Base-by-base conservation (phyloP, 352 stramenopile species). In the Pythium graminicola region DNA sequence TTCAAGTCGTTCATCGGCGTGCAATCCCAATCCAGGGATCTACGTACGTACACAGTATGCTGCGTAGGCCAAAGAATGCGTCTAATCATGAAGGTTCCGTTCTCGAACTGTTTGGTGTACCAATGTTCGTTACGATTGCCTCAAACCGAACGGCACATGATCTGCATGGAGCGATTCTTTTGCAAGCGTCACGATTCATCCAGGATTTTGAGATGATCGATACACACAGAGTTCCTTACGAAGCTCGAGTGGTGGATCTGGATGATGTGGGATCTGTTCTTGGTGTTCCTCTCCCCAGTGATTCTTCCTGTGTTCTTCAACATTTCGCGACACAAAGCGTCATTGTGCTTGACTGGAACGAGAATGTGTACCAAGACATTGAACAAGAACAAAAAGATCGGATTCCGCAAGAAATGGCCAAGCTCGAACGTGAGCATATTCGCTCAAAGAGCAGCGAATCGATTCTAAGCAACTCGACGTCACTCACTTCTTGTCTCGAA, bases 291-390 rank as follows among this genome's bases (percentile, higher is more conserved):
- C 42, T 90, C n/a, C 74, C 77, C 0, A 60, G 66, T 13, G 72
- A 89, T 45, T 60, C 54, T 9, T 80, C 67, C 23, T 57, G 62
- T 2, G 62, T 93, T n/a, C 50, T 93, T 16, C 71, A 83, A 48
- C 70, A 89, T 46, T 88, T 91, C 38, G 77, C 73, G 1, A 73
- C 77, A 19, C 76, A 78, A 16, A 88, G 80, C 59, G 75, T 93
- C n/a, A 54, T 93, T 33, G 79, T 79, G 11, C 36, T 93, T 10
- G 80, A 93, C 54, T 93, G 82, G 82, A 53, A 69, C 47, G 31
- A 24, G 13, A 32, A 41, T 19, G 24, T 6, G 2, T 65, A 62
- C 29, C 46, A 67, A 9, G 63, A 76, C 1, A 70, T 23, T 14
- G 50, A 64, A 16, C 55, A 72, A 49, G 49, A 62, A 6, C 23